Percentiles rank a stretch among this genome's conserved stretches.
Evolutionary conservation across 1,284 basidiomycete species (phyloP).

Genomic region (Ganoderma boninense): DNA sequence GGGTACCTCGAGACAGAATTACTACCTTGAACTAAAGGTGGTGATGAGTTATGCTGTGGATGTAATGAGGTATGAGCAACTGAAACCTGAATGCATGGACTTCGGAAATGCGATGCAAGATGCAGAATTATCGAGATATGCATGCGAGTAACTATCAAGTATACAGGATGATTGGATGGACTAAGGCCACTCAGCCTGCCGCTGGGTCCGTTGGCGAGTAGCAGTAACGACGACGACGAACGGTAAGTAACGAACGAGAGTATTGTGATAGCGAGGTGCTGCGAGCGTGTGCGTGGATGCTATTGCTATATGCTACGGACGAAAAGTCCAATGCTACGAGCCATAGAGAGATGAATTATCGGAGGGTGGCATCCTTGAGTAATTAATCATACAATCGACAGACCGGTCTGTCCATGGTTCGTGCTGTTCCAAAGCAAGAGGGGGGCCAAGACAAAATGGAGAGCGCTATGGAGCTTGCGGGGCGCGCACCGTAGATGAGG

Average conservation of each 20-base stretch:
- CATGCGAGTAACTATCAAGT: neutral
- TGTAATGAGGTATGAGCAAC: neutral
- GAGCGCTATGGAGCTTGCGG: neutral
- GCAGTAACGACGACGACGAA: neutral
- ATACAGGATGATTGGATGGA: neutral
- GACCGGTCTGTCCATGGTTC: neutral
- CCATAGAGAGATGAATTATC: neutral
- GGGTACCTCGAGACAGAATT: neutral
- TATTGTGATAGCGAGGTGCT: neutral
- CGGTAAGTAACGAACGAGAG: neutral
- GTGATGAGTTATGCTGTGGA: neutral
- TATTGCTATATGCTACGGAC: constrained; percentile 2
- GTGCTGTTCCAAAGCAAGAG: neutral
- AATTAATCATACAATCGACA: neutral
- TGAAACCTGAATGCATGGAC: neutral
- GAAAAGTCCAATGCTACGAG: neutral
- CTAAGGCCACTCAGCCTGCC: neutral
- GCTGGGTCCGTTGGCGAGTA: neutral
- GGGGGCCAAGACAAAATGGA: neutral
- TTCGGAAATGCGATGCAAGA: neutral
- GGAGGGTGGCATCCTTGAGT: neutral
- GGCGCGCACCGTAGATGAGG: neutral
- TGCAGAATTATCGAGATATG: neutral
- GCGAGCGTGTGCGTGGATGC: constrained; percentile 3
- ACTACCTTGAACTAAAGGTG: neutral